Evolutionary conservation across 805 yeast species (phyloP).

Genomic region (Hemisphaericaspora nanyangensis): DNA sequence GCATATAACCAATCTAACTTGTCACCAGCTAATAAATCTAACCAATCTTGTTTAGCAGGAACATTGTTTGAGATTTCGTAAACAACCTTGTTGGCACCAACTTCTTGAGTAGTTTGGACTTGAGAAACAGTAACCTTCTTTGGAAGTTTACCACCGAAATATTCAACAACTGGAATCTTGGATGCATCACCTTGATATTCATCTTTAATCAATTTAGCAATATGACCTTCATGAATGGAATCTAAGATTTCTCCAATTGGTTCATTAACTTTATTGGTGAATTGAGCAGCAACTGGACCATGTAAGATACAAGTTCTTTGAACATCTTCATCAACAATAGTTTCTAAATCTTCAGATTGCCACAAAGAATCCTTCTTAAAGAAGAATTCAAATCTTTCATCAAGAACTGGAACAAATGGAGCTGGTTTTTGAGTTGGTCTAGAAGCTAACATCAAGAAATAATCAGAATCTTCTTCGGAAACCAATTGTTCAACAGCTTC

Average conservation of each 20-base stretch:
- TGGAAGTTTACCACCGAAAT: slow-evolving; percentile 66
- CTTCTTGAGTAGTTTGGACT: slow-evolving; percentile 4
- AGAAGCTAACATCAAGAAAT: slow-evolving; percentile 77
- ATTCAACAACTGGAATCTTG: slow-evolving; percentile 82
- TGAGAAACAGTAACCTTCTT: slow-evolving; percentile 23
- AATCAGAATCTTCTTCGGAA: slow-evolving; percentile 94
- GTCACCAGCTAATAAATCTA: slow-evolving; percentile 74
- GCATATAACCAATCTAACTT: slow-evolving; percentile 88
- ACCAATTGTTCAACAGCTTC: slow-evolving; percentile 76
- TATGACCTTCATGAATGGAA: slow-evolving; percentile 85
- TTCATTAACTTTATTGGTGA: slow-evolving; percentile 80
- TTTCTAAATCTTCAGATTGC: slow-evolving; percentile 97
- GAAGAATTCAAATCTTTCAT: slow-evolving; percentile 90
- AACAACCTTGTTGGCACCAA: slow-evolving; percentile 24
- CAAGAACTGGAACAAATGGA: slow-evolving; percentile 94
- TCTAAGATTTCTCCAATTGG: slow-evolving; percentile 91
- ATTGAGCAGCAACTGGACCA: slow-evolving; percentile 98
- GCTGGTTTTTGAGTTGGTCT: slow-evolving; percentile 93
- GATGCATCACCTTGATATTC: slow-evolving; percentile 68
- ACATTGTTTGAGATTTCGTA: slow-evolving; percentile 34
- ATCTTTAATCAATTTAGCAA: slow-evolving; percentile 62
- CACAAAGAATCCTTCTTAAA: slow-evolving; percentile 98
- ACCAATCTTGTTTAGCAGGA: slow-evolving; percentile 54
- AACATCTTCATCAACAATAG: slow-evolving; percentile 94
- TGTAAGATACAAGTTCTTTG: slow-evolving; percentile 98